These are phyloP conservation scores for Fomitopsis betulina DNA, from an alignment of 1,284 basidiomycete species.

Conservation along the genomic window DNA sequence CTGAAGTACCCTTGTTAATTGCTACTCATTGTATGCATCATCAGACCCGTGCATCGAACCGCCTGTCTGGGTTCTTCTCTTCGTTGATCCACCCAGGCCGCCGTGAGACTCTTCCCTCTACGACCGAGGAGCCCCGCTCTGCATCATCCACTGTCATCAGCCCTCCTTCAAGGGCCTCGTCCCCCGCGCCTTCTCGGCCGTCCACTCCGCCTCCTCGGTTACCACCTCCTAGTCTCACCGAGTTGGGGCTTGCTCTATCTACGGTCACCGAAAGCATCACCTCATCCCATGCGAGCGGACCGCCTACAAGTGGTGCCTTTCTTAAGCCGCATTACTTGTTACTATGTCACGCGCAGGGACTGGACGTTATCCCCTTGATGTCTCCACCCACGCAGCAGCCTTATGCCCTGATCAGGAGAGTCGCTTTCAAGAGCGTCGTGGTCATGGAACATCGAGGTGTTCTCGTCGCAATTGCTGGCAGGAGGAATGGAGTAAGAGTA, in stretches of 20 bases:
- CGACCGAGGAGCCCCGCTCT: conserved; percentile 21
- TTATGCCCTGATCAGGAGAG: conserved; percentile 73
- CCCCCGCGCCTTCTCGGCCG: conserved; percentile 46
- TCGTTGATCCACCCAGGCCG: conserved; percentile 59
- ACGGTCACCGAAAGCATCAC: conserved; percentile 62
- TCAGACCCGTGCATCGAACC: conserved; percentile 58
- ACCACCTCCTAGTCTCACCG: conserved; percentile 64
- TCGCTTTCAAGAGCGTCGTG: conserved; percentile 78
- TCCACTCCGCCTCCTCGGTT: conserved; percentile 65
- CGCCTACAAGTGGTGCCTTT: conserved; percentile 73
- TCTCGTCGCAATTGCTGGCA: conserved; percentile 76
- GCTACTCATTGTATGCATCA: conserved; percentile 25
- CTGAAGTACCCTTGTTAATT: conserved; percentile 3
- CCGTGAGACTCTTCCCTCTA: conserved; percentile 41
- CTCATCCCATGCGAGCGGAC: conserved; percentile 70
- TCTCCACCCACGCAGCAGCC: conserved; percentile 70
- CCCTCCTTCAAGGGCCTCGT: conserved; percentile 42
- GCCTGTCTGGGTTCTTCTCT: conserved; percentile 78
- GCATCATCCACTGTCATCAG: conserved; percentile 20
- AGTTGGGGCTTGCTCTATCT: conserved; percentile 68
- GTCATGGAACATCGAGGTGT: conserved; percentile 86
- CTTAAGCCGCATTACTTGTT: conserved; percentile 76
- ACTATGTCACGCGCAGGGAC: conserved; percentile 75
- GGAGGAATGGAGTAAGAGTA: conserved; percentile 77
- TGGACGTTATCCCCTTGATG: conserved; percentile 71